These are phyloP conservation scores for Daldinia childiae DNA, from an alignment of 495 filamentous ascomycete species.

Conservation along the genomic window DNA sequence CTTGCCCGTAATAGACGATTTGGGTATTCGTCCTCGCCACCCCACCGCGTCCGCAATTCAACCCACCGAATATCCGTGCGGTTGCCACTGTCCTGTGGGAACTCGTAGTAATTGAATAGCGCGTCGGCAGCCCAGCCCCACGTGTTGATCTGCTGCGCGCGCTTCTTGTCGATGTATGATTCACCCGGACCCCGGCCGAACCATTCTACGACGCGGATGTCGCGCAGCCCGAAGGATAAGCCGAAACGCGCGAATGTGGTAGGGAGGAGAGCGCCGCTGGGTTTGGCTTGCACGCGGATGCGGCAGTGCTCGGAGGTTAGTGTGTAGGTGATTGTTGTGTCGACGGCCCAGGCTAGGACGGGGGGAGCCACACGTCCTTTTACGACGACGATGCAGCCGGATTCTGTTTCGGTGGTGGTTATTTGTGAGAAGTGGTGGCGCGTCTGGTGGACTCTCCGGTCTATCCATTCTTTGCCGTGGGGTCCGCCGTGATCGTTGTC, in stretches of 20 bases:
- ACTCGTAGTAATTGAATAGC: slow-evolving; percentile 68
- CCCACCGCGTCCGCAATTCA: slow-evolving; percentile 49
- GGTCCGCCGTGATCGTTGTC: slow-evolving; percentile 69
- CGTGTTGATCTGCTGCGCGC: slow-evolving; percentile 63
- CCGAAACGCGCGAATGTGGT: slow-evolving; percentile 68
- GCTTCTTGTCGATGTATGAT: slow-evolving; percentile 70
- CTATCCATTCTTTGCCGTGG: slow-evolving; percentile 56
- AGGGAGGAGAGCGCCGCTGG: slow-evolving; percentile 55
- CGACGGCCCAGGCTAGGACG: slow-evolving; percentile 69
- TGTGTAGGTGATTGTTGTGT: slow-evolving; percentile 63
- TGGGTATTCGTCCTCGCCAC: slow-evolving; percentile 44
- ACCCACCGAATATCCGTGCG: slow-evolving; percentile 70
- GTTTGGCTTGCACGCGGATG: slow-evolving; percentile 57
- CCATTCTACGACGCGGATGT: slow-evolving; percentile 61
- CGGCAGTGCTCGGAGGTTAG: slow-evolving; percentile 55
- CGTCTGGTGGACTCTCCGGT: slow-evolving; percentile 53
- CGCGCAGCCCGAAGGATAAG: slow-evolving; percentile 58
- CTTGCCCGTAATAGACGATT: slow-evolving; percentile 49
- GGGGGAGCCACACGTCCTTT: slow-evolving; percentile 65
- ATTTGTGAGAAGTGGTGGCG: slow-evolving; percentile 55
- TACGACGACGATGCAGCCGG: slow-evolving; percentile 50
- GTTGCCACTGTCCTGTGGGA: slow-evolving; percentile 73
- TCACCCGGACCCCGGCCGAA: slow-evolving; percentile 73
- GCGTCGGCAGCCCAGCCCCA: slow-evolving; percentile 56
- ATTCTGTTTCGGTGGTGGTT: slow-evolving; percentile 50